These are phyloP conservation scores for Epichloe sylvatica DNA, from an alignment of 2,329 filamentous ascomycete genomes.

Conservation along the genomic window DNA sequence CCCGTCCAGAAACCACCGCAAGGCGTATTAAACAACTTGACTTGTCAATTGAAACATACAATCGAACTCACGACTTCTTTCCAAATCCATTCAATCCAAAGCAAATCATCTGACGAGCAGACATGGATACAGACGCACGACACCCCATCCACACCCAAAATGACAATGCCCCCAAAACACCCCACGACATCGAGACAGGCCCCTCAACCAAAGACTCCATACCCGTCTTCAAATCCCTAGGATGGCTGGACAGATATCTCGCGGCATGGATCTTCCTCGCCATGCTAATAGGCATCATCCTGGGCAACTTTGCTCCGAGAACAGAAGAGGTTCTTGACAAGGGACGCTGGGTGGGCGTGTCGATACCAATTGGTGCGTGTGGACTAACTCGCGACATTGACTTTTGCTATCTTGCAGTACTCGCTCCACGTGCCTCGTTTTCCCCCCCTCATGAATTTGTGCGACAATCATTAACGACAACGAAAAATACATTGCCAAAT, in stretches of 20 bases:
- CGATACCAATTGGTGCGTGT: conserved; percentile 45
- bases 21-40: too few relatives aligned
- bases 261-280: conserved; percentile 65
- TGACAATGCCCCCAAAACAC: background rate
- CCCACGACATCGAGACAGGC: background rate
- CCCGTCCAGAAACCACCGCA: too few relatives aligned
- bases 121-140: background rate
- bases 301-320: conserved; percentile 59
- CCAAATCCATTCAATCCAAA: too few relatives aligned
- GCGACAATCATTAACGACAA: too few relatives aligned
- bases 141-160: background rate
- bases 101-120: background rate
- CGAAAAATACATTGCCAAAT: too few relatives aligned
- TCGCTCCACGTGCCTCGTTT: too few relatives aligned
- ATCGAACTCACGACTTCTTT: too few relatives aligned
- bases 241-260: conserved; percentile 48
- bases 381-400: too few relatives aligned
- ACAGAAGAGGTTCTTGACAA: conserved; percentile 49
- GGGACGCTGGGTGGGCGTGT: conserved; percentile 58
- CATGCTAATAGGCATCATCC: conserved; percentile 60
- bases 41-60: too few relatives aligned
- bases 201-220: background rate
- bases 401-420: too few relatives aligned
- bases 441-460: too few relatives aligned
- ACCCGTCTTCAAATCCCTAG: conserved; percentile 40